These are phyloP conservation scores for Albatrellus sp. DNA, from an alignment of 1,284 basidiomycete species.

Conservation along the genomic window DNA sequence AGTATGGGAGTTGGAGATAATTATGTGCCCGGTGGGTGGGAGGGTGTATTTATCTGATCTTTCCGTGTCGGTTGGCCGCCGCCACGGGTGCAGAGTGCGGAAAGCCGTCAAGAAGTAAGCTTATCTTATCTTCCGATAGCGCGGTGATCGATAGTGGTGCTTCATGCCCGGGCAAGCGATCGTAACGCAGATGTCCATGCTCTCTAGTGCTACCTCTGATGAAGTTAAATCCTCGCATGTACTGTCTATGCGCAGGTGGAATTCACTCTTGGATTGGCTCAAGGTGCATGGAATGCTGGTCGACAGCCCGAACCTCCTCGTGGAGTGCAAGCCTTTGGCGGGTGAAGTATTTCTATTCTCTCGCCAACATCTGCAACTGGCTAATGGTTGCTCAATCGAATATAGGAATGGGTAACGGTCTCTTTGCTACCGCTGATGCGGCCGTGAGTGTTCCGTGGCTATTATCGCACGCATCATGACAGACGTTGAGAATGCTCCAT, in stretches of 20 bases:
- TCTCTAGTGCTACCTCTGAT: too few relatives aligned
- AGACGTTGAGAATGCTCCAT: too few relatives aligned
- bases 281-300: slow-evolving; percentile 31
- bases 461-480: too few relatives aligned
- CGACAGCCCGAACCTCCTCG: slow-evolving; percentile 21
- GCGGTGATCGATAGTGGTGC: too few relatives aligned
- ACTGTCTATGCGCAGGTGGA: slow-evolving; percentile 30
- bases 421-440: slow-evolving; percentile 42
- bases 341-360: not conserved
- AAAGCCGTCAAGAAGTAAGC: too few relatives aligned
- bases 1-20: slow-evolving; percentile 6
- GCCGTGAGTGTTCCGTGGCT: slow-evolving; percentile 22
- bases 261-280: slow-evolving; percentile 43
- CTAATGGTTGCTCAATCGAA: not conserved
- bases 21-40: too few relatives aligned
- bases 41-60: too few relatives aligned
- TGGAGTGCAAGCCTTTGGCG: slow-evolving; percentile 10
- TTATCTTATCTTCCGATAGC: too few relatives aligned
- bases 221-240: not conserved
- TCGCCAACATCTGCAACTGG: not conserved
- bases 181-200: too few relatives aligned
- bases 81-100: too few relatives aligned
- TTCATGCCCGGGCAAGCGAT: too few relatives aligned
- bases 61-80: too few relatives aligned
- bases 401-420: slow-evolving; percentile 56